These are phyloP conservation scores for Phyllosticta capitalensis DNA, from an alignment of 2,329 filamentous ascomycete species.

Conservation along the genomic window DNA sequence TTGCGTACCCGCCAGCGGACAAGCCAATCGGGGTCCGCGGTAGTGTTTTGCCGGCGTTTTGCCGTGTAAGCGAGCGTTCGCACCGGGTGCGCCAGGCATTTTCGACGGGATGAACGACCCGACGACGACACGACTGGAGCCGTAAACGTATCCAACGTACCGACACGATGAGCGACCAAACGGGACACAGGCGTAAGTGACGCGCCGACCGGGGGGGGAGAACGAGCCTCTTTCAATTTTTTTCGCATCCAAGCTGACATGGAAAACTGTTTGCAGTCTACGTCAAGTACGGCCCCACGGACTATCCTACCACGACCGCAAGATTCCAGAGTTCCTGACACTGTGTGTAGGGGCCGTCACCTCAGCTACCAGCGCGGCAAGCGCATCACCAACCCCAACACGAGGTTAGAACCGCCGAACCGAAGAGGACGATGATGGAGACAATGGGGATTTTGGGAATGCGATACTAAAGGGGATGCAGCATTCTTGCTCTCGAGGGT, in stretches of 20 bases:
- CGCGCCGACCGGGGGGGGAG: background rate
- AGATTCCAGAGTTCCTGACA: background rate
- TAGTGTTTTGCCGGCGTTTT: too few relatives aligned
- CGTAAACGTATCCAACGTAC: background rate
- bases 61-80: too few relatives aligned
- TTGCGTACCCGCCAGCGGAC: too few relatives aligned
- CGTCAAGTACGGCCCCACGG: constrained; percentile 5
- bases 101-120: background rate
- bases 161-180: background rate
- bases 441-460: constrained; percentile 6
- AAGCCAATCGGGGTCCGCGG: too few relatives aligned
- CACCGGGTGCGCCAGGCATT: too few relatives aligned
- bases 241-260: background rate
- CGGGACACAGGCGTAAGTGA: background rate
- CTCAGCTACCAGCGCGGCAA: constrained; percentile 95
- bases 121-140: background rate
- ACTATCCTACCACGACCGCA: background rate
- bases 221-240: too few relatives aligned
- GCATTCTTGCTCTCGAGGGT: constrained; percentile 97
- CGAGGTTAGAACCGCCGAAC: constrained; percentile 31
- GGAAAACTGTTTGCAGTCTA: background rate
- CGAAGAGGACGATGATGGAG: background rate
- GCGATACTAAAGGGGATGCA: constrained; percentile 17
- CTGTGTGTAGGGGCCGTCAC: constrained; percentile 71
- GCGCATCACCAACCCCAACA: constrained; percentile 82